Percentiles rank a stretch among this genome's conserved stretches.
Evolutionary conservation across 495 filamentous ascomycete species (phyloP).

Genomic region (Recurvomyces mirabilis): DNA sequence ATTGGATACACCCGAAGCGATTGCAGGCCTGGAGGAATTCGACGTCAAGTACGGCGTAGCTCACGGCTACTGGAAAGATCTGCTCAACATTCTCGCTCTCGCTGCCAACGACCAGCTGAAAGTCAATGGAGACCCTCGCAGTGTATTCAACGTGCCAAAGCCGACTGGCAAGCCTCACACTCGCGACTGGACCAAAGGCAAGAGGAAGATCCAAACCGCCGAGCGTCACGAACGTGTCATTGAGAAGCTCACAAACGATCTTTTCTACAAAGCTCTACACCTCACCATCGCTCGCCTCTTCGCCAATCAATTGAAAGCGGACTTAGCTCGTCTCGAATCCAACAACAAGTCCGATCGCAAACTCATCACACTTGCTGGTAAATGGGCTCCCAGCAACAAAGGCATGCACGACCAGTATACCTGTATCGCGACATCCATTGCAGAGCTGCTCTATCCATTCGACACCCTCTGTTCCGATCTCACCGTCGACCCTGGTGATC

Average conservation of each 20-base stretch:
- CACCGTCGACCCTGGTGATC: conserved; percentile 19
- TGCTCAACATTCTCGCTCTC: conserved; percentile 38
- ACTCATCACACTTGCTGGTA: conserved; percentile 37
- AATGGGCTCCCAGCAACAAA: conserved; percentile 38
- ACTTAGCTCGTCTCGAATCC: conserved; percentile 29
- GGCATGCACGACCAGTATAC: conserved; percentile 42
- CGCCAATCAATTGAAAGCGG: conserved; percentile 35
- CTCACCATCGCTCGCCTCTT: conserved; percentile 38
- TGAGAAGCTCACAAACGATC: conserved; percentile 25
- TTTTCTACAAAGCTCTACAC: conserved; percentile 34
- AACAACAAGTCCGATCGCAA: conserved; percentile 25
- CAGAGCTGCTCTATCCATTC: conserved; percentile 35
- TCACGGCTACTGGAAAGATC: conserved; percentile 42
- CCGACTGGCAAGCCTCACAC: conserved; percentile 15
- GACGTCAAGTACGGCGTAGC: conserved; percentile 32
- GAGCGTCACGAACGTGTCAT: conserved; percentile 29
- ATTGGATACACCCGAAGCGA: conserved; percentile 16
- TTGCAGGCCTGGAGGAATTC: conserved; percentile 3
- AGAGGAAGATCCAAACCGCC: conserved; percentile 20
- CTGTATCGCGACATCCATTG: conserved; percentile 36
- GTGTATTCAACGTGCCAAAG: conserved; percentile 28
- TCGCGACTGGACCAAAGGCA: conserved; percentile 22
- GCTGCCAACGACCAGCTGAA: conserved; percentile 30
- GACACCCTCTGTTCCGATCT: conserved; percentile 13
- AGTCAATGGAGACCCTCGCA: conserved; percentile 21